Base-by-base conservation (phyloP, 75 land plant species). In the Larix kaempferi region DNA sequence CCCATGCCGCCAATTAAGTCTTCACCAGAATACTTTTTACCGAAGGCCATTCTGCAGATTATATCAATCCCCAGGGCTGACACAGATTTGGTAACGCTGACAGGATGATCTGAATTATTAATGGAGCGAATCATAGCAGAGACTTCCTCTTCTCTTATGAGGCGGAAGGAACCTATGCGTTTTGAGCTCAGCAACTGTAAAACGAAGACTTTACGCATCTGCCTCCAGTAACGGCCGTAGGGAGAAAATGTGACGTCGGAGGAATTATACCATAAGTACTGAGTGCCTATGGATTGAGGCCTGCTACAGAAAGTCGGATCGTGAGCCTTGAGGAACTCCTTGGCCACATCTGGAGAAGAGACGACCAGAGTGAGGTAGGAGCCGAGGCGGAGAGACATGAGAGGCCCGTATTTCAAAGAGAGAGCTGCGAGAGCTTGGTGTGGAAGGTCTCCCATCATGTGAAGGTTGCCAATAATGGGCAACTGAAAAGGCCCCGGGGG, bases 151-250 rank as follows among this genome's bases (percentile, higher is more conserved):
- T 79, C 84, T 60, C 76, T 56, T 16, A 78, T 44, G 23, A 13
- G 4, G 1, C 21, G 19, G 41, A 77, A 79, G 10, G 80, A 75
- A 1, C 77, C 39, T 6, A 84, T 61, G 4, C 69, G 57, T 23
- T 61, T 79, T 26, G 72, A 37, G 5, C 75, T 71, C 56, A 84
- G 74, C 3, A 87, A 57, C 79, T 87, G 84, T 7, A 61, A 35
- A 6, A 72, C 56, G 71, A 81, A 39, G 26, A 82, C 49, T 19
- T 77, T 76, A 16, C 82, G 73, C 58, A 87, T 33, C 37, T 75
- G 57, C 39, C 81, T 76, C 89, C 89, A 87, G 65, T 72, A 57
- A 19, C 77, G 78, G 35, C 87, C 84, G 15, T 78, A 79, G 0
- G 84, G 61, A 33, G 73, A 54, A 23, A 79, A 83, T 7, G 66